Percentiles rank a stretch among this genome's conserved stretches.
Conservation (phyloP, 108 stramenopile genomes). For the Craspedostauros australis region DNA sequence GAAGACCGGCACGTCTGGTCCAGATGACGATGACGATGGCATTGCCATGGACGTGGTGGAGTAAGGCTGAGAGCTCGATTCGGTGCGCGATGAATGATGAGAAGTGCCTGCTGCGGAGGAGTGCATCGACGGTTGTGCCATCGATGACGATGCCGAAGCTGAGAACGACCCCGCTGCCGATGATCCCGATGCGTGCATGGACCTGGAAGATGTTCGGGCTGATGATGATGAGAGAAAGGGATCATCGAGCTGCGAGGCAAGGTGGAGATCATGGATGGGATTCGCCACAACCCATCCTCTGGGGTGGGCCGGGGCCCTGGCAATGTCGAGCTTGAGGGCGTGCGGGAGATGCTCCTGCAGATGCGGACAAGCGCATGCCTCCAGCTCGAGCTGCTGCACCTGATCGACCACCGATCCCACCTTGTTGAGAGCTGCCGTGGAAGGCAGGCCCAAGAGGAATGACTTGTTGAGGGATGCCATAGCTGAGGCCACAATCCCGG, state of each 20-base stretch:
- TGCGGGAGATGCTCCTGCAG: slow-evolving; percentile 30
- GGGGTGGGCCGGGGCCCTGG: slow-evolving; percentile 10
- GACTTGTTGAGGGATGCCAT: not conserved
- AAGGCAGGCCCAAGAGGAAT: not conserved
- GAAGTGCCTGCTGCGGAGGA: not conserved
- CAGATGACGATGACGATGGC: no score
- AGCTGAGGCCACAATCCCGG: not conserved
- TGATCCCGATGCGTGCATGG: no score
- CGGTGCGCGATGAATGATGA: no score
- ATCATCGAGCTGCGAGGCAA: slow-evolving; percentile 21
- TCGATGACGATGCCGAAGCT: not conserved
- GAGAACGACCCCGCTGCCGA: no score
- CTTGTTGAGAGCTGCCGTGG: not conserved
- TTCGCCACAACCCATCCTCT: slow-evolving; percentile 20
- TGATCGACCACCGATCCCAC: slow-evolving; percentile 16
- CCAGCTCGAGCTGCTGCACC: slow-evolving; percentile 16
- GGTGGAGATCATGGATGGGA: slow-evolving; percentile 33
- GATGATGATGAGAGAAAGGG: not conserved
- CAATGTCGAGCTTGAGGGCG: slow-evolving; percentile 13
- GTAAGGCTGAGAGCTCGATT: no score
- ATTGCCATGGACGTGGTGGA: no score
- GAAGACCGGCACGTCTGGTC: no score
- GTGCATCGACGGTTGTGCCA: not conserved
- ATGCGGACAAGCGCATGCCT: slow-evolving; percentile 24
- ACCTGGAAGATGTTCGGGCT: not conserved